These are phyloP conservation scores for Omphalotus olearius DNA, from an alignment of 1,284 basidiomycete species.

Conservation along the genomic window DNA sequence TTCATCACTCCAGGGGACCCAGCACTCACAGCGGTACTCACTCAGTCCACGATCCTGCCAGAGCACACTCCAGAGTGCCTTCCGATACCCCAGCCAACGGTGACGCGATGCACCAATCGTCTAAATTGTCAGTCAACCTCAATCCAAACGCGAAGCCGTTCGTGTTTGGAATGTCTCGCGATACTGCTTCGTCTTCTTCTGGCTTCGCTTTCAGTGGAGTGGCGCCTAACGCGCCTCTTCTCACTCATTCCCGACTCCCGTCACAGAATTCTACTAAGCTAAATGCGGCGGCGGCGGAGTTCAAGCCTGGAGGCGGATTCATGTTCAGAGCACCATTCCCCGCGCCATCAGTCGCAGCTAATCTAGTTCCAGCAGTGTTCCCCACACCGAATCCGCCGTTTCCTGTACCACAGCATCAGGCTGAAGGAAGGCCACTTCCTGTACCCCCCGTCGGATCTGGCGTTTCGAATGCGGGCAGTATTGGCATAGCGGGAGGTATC, in stretches of 20 bases:
- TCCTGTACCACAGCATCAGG: slow-evolving; percentile 19
- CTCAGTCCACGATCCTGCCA: slow-evolving; percentile 55
- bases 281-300: slow-evolving; percentile 74
- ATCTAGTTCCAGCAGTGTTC: slow-evolving; percentile 7
- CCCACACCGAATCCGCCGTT: slow-evolving; percentile 22
- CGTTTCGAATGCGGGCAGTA: background rate
- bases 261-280: slow-evolving; percentile 52
- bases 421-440: slow-evolving; percentile 20
- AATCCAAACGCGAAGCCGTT: slow-evolving; percentile 81
- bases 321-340: slow-evolving; percentile 60
- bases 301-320: slow-evolving; percentile 65
- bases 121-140: slow-evolving; percentile 34
- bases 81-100: slow-evolving; percentile 22
- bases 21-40: slow-evolving; percentile 45
- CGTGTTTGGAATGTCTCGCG: slow-evolving; percentile 31
- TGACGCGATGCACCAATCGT: slow-evolving; percentile 20
- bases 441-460: slow-evolving; percentile 16
- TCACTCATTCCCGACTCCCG: slow-evolving; percentile 48
- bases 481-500: background rate
- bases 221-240: slow-evolving; percentile 31
- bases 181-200: slow-evolving; percentile 30
- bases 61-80: slow-evolving; percentile 56
- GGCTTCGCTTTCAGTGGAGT: slow-evolving; percentile 24
- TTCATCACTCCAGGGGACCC: slow-evolving; percentile 51
- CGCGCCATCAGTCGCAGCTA: background rate